Percentiles rank a stretch among this genome's conserved stretches.
phyloP scores from a whole-genome alignment of 2,329 filamentous ascomycete species.

The Ramularia collo-cygni region DNA sequence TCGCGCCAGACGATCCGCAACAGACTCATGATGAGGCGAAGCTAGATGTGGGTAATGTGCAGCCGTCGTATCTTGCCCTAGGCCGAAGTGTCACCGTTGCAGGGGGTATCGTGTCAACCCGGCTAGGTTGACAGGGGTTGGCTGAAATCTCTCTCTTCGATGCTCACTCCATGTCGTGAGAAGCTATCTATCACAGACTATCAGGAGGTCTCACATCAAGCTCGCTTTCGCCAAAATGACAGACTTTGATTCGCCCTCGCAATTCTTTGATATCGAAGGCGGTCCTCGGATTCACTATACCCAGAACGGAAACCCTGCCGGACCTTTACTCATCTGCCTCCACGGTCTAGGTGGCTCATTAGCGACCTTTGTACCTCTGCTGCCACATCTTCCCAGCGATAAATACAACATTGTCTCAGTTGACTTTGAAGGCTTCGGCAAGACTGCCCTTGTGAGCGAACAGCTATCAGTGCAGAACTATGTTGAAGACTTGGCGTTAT shows the following conservation, averaged over 20 bases:
- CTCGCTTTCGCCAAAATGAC: too few species aligned
- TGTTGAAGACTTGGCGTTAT: constrained; percentile 12
- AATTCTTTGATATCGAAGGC: constrained; percentile 2
- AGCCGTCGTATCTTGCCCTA: too few species aligned
- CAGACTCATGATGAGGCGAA: too few species aligned
- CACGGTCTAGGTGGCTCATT: constrained; percentile 9
- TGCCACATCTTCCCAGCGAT: constrained; percentile 4
- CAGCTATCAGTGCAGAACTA: constrained; percentile 6
- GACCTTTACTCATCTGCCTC: constrained; percentile 5
- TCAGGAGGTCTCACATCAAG: too few species aligned
- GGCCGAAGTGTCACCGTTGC: too few species aligned
- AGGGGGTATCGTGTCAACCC: too few species aligned
- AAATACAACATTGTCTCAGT: constrained; percentile 6
- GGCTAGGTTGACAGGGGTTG: too few species aligned
- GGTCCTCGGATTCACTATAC: constrained; percentile 5
- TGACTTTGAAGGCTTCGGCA: constrained; percentile 11
- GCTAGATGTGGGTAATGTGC: too few species aligned
- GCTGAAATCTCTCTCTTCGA: too few species aligned
- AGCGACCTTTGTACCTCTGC: constrained; percentile 6
- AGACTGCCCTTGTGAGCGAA: constrained; percentile 1
- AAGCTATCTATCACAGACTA: too few species aligned
- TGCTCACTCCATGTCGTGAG: too few species aligned
- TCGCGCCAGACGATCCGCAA: too few species aligned
- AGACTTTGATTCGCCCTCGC: neutral
- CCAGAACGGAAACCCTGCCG: constrained; percentile 1